Evolutionary conservation across 2,329 filamentous ascomycete genomes (phyloP).

Genomic region (Periconia macrospinosa): DNA sequence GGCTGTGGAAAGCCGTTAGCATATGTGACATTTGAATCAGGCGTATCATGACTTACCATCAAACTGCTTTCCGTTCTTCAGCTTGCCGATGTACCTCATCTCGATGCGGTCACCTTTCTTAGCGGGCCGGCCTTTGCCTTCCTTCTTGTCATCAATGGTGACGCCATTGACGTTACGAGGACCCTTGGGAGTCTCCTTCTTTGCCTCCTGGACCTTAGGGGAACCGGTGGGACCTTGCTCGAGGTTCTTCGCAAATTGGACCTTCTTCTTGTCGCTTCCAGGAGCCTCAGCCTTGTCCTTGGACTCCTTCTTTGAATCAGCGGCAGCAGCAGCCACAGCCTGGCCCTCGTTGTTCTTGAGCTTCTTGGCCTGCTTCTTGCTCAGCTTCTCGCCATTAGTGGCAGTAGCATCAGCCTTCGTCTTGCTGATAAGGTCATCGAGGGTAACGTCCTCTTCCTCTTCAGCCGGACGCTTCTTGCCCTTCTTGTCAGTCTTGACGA

Average conservation of each 20-base stretch:
- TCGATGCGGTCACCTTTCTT: slow-evolving; percentile 90
- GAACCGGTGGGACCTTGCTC: slow-evolving; percentile 84
- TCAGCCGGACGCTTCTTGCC: slow-evolving; percentile 88
- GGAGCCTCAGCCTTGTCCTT: slow-evolving; percentile 53
- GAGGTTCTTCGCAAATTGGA: slow-evolving; percentile 98
- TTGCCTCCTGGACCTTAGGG: slow-evolving; percentile 53
- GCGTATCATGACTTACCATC: slow-evolving; percentile 66
- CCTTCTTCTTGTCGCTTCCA: slow-evolving; percentile 75
- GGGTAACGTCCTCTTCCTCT: slow-evolving; percentile 59
- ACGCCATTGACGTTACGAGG: slow-evolving; percentile 84
- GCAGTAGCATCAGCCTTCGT: slow-evolving; percentile 55
- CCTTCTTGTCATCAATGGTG: slow-evolving; percentile 92
- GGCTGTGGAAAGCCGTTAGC: slow-evolving; percentile 56
- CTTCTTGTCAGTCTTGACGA: slow-evolving; percentile 52
- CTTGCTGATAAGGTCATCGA: slow-evolving; percentile 87
- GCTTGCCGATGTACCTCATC: slow-evolving; percentile 98
- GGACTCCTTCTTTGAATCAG: slow-evolving; percentile 57
- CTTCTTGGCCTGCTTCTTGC: slow-evolving; percentile 98
- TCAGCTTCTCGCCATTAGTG: slow-evolving; percentile 71
- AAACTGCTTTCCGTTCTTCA: slow-evolving; percentile 88
- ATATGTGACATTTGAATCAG: background rate
- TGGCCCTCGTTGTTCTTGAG: slow-evolving; percentile 98
- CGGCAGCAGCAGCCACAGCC: slow-evolving; percentile 61
- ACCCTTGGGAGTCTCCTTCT: slow-evolving; percentile 57
- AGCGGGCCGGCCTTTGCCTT: slow-evolving; percentile 78